Conservation (phyloP, 176 grass and related monocot genomes). For the Triticum monococcum region DNA sequence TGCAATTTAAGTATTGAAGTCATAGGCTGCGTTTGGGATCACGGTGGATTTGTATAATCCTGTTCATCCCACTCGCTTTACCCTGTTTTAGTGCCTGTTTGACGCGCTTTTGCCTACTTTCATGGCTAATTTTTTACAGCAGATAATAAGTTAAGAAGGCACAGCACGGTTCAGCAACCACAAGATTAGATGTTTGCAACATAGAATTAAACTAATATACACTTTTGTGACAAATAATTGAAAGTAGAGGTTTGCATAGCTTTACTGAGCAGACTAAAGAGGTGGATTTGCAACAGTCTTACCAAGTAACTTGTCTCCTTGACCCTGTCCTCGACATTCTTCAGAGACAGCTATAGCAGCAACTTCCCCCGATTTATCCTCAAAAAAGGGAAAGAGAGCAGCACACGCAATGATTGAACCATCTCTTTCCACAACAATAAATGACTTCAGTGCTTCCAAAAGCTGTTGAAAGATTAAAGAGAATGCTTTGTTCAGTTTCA, state of each 20-base stretch:
- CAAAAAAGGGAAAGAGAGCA: conserved; percentile 76
- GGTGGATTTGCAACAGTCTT: conserved; percentile 8
- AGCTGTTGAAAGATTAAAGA: conserved; percentile 48
- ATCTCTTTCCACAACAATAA: conserved; percentile 83
- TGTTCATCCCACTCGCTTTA: no score
- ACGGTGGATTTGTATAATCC: no score
- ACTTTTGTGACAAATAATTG: not conserved
- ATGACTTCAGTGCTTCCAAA: conserved; percentile 57
- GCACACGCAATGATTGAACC: conserved; percentile 89
- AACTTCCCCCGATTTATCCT: conserved; percentile 91
- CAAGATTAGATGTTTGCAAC: not conserved
- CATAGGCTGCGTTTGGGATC: no score
- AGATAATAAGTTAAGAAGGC: no score
- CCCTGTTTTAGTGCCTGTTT: no score
- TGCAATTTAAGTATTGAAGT: no score
- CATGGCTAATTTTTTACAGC: no score
- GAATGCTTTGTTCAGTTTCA: conserved; percentile 22
- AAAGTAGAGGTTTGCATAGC: not conserved
- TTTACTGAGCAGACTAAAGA: not conserved
- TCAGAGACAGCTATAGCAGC: conserved; percentile 92
- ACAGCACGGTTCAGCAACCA: no score
- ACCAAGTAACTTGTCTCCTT: conserved; percentile 98
- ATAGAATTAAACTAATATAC: not conserved
- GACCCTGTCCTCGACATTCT: conserved; percentile 89
- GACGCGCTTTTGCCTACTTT: no score